These are phyloP conservation scores for Metschnikowia picachoensis DNA, from an alignment of 805 yeast species.

Conservation along the genomic window DNA sequence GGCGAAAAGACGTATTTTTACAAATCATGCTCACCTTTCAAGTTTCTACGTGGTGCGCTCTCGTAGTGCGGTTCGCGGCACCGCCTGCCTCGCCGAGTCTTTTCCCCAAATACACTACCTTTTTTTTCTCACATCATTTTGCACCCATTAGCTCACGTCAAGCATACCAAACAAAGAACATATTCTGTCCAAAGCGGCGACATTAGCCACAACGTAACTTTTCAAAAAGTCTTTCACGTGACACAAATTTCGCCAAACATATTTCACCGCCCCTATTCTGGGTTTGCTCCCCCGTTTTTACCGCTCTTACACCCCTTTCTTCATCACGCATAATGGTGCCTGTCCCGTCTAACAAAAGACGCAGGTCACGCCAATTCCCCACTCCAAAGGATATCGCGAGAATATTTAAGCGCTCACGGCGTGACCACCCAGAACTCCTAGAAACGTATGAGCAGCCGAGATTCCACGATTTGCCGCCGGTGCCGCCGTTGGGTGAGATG, in stretches of 20 bases:
- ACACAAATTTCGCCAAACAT: too few species aligned
- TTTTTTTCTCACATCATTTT: conserved; percentile 17
- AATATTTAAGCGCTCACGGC: conserved; percentile 13
- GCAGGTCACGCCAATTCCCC: conserved; percentile 10
- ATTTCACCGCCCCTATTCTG: too few species aligned
- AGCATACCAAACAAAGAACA: conserved; percentile 5
- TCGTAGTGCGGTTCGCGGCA: neutral
- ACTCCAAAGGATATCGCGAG: conserved; percentile 15
- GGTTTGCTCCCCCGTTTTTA: too few species aligned
- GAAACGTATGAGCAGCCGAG: neutral
- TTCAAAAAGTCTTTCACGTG: too few species aligned
- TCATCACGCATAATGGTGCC: conserved; percentile 1
- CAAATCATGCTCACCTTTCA: too few species aligned
- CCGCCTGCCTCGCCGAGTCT: conserved; percentile 4
- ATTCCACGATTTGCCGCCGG: neutral
- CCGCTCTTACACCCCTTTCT: neutral
- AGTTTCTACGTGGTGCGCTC: too few species aligned
- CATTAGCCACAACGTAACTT: too few species aligned
- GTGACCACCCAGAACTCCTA: conserved; percentile 1
- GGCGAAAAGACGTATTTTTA: too few species aligned
- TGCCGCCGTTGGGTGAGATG: neutral
- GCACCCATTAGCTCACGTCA: conserved; percentile 15
- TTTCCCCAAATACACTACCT: conserved; percentile 8
- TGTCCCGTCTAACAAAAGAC: conserved; percentile 10
- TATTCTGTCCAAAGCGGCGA: conserved; percentile 1